These are phyloP conservation scores for Hagleromyces aurorensis DNA, from an alignment of 805 yeast genomes.

Conservation along the genomic window DNA sequence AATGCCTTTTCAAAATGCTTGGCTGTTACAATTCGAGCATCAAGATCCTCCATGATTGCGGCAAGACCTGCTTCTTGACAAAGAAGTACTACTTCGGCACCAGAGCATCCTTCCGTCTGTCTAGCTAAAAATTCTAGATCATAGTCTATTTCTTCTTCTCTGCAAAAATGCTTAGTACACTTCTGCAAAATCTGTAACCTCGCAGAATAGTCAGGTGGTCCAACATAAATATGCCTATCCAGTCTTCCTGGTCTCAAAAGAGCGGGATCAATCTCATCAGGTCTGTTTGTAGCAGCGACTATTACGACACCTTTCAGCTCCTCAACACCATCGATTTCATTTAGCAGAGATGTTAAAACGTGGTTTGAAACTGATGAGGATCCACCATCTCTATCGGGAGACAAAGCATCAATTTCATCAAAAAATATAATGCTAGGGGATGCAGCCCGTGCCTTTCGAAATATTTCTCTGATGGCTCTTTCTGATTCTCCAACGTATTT, in stretches of 20 bases:
- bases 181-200: constrained; percentile 70
- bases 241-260: constrained; percentile 90
- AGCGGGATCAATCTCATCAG: constrained; percentile 89
- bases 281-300: constrained; percentile 94
- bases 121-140: constrained; percentile 48
- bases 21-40: constrained; percentile 44
- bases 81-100: constrained; percentile 86
- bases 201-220: constrained; percentile 83
- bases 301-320: constrained; percentile 88
- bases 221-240: constrained; percentile 86
- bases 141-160: constrained; percentile 36
- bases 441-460: constrained; percentile 89
- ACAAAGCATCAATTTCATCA: constrained; percentile 93
- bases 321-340: constrained; percentile 97
- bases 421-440: constrained; percentile 91
- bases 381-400: constrained; percentile 61
- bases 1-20: constrained; percentile 71
- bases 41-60: constrained; percentile 77
- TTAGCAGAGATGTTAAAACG: constrained; percentile 81
- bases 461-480: constrained; percentile 85
- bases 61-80: constrained; percentile 94
- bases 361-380: constrained; percentile 69
- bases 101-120: constrained; percentile 84
- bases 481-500: constrained; percentile 96
- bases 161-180: constrained; percentile 55